Percentiles rank a stretch among this genome's conserved stretches.
phyloP scores from a whole-genome alignment of 2,329 filamentous ascomycete species.

The Dendrostoma leiphaemia region DNA sequence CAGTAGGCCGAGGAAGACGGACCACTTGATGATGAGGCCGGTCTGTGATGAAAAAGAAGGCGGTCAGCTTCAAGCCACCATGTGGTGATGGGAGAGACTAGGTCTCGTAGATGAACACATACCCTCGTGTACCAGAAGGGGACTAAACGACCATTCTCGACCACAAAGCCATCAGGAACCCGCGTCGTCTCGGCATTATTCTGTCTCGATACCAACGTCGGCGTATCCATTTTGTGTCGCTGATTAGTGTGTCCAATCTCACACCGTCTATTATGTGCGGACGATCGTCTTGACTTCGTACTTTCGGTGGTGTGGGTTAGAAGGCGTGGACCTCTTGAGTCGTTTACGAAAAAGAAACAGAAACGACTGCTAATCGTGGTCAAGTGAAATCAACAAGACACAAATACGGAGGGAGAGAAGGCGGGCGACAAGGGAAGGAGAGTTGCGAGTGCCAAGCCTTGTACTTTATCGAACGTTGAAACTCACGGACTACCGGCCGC shows the following conservation, averaged over 20 bases:
- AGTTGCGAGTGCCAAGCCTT: background rate
- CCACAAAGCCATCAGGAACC: slow-evolving; percentile 24
- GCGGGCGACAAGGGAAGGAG: background rate
- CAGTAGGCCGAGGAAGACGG: slow-evolving; percentile 63
- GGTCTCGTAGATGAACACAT: slow-evolving; percentile 14
- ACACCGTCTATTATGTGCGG: background rate
- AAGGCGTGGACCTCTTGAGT: no score
- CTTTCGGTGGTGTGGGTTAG: no score
- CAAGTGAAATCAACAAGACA: slow-evolving; percentile 8
- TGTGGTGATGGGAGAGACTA: background rate
- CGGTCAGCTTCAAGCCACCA: background rate
- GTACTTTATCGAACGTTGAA: slow-evolving; percentile 10
- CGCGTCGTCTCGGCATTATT: background rate
- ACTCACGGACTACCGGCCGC: background rate
- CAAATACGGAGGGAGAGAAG: no score
- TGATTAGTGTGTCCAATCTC: background rate
- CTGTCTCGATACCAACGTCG: slow-evolving; percentile 12
- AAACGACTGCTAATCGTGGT: background rate
- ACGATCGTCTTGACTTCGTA: no score
- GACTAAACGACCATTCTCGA: slow-evolving; percentile 28
- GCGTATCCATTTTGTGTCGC: slow-evolving; percentile 4
- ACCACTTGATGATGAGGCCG: slow-evolving; percentile 69
- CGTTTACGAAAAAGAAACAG: background rate
- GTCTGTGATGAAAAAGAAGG: slow-evolving; percentile 38
- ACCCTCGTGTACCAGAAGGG: slow-evolving; percentile 40